phyloP scores from a whole-genome alignment of 305 asterid genomes.

The Solanum hybrid region DNA sequence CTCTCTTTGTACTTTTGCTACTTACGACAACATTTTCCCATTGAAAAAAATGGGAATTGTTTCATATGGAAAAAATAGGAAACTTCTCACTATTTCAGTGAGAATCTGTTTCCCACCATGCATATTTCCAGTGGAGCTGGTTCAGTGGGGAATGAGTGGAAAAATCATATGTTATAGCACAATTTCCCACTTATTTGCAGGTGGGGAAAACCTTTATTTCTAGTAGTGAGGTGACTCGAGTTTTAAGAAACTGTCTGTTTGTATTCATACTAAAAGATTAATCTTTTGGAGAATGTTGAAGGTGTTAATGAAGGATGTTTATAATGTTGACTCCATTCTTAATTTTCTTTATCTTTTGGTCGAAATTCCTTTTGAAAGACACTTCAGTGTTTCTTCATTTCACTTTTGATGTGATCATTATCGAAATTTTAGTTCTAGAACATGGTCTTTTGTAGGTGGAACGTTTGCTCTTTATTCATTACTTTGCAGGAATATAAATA shows the following conservation, averaged over 20 bases:
- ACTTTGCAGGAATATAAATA: conserved; percentile 33
- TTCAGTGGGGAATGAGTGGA: background rate
- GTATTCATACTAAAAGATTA: background rate
- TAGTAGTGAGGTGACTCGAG: background rate
- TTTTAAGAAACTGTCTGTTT: background rate
- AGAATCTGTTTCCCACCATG: background rate
- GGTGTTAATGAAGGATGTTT: background rate
- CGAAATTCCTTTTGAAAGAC: background rate
- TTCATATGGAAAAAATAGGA: background rate
- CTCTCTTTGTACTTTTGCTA: background rate
- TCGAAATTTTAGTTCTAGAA: background rate
- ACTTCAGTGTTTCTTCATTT: background rate
- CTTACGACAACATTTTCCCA: background rate
- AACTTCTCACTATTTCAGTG: background rate
- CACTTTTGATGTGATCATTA: background rate
- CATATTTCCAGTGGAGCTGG: background rate
- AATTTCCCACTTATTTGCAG: background rate
- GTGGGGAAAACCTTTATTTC: background rate
- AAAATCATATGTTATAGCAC: background rate
- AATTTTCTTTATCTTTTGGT: background rate
- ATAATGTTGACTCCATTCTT: background rate
- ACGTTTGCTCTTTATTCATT: conserved; percentile 38
- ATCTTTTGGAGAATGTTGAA: background rate
- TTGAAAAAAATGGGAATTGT: background rate
- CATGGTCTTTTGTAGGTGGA: conserved; percentile 21